phyloP scores from a whole-genome alignment of 306 rosid species.

The Prunus campanulata region DNA sequence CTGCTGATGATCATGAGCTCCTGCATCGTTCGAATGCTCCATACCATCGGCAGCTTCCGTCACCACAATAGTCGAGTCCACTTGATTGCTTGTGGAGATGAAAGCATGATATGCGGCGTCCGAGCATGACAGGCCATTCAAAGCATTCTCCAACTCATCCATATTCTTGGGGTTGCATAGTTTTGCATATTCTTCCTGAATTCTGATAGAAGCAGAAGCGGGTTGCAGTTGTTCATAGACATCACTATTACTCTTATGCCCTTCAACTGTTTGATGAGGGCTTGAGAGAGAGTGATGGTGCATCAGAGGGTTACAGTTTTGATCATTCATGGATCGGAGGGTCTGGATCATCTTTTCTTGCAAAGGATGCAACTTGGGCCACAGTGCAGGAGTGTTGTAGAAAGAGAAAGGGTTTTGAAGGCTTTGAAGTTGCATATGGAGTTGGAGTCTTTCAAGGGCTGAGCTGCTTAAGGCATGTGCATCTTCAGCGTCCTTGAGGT shows the following conservation, averaged over 20 bases:
- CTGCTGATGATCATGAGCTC: constrained; percentile 26
- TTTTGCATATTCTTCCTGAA: constrained; percentile 29
- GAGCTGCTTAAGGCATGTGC: constrained; percentile 61
- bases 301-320: constrained; percentile 35
- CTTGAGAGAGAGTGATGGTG: constrained; percentile 27
- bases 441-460: constrained; percentile 91
- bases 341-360: constrained; percentile 67
- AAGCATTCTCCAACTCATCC: constrained; percentile 31
- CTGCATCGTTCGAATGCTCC: constrained; percentile 25
- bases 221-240: constrained; percentile 21
- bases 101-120: neutral
- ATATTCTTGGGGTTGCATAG: constrained; percentile 20
- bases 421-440: constrained; percentile 89
- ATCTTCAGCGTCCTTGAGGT: constrained; percentile 36
- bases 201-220: neutral
- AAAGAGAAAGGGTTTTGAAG: constrained; percentile 77
- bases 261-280: constrained; percentile 23
- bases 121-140: constrained; percentile 16
- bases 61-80: constrained; percentile 24
- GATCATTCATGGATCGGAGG: constrained; percentile 42
- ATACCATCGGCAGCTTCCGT: constrained; percentile 19
- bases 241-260: constrained; percentile 15
- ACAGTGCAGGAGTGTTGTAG: constrained; percentile 54
- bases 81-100: constrained; percentile 21
- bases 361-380: constrained; percentile 87